These are phyloP conservation scores for Xylaria scruposa DNA, from an alignment of 495 filamentous ascomycete species.

Conservation along the genomic window DNA sequence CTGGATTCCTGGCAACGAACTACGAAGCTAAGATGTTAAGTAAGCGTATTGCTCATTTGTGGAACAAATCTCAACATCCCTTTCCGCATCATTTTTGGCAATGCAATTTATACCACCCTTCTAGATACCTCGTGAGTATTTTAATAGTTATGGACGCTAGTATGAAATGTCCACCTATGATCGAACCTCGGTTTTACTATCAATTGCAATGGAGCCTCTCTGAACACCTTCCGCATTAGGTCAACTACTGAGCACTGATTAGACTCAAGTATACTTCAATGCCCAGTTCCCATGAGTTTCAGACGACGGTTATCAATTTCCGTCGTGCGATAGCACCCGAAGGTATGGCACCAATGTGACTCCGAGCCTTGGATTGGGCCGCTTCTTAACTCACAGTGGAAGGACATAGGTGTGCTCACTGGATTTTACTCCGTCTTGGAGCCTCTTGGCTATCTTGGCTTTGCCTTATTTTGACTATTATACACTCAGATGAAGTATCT, in stretches of 20 bases:
- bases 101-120: neutral
- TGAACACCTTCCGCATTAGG: slow-evolving; percentile 4
- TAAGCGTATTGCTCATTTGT: slow-evolving; percentile 10
- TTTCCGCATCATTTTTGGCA: slow-evolving; percentile 9
- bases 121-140: neutral
- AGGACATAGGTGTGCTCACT: neutral
- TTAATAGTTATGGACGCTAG: neutral
- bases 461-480: neutral
- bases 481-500: neutral
- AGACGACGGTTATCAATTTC: neutral
- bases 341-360: neutral
- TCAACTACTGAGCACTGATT: neutral
- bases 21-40: neutral
- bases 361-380: neutral
- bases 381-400: neutral
- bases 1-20: neutral
- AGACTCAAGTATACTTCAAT: neutral
- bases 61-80: slow-evolving; percentile 13
- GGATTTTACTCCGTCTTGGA: slow-evolving; percentile 17
- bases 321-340: neutral
- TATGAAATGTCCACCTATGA: slow-evolving; percentile 12
- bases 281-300: neutral
- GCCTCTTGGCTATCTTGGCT: slow-evolving; percentile 12
- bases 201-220: neutral
- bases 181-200: neutral